Base-by-base conservation (phyloP, 768 basidiomycete species). In the Bullera alba region DNA sequence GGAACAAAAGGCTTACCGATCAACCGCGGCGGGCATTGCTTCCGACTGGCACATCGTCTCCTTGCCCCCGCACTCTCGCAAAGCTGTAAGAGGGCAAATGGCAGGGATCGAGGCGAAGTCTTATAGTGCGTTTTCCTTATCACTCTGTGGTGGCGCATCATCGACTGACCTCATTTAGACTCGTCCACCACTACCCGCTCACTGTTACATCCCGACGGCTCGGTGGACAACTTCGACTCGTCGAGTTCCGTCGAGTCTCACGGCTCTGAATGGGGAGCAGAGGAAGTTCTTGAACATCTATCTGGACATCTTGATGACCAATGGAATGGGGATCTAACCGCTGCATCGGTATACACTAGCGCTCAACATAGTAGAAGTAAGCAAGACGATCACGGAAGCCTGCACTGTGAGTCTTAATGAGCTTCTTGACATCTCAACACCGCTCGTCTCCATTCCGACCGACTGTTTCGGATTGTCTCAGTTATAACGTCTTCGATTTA, bases 201-300 rank as follows among this genome's bases (percentile, higher is more conserved):
- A 14, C 7, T 21, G 21, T 8, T 14, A 10, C 19, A 39, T 8
- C 38, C 19, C 32, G 8, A 34, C 10, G n/a, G n/a, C 32, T 8
- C 32, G 8, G 32, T n/a, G 32, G 8, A 8, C 32, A 8, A 34
- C 8, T 8, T 34, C 32, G 10, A 34, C n/a, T 34, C 8, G 8
- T n/a, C 8, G 10, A 8, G n/a, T 34, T 39, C 19, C 38, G 14
- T 10, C 21, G 8, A 19, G 38, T 8, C 38, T 39, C 12, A 46
- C 26, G 45, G 34, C 4, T 8, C 30, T 6, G 30, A 46, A 17
- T 29, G 5, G 5, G 17, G 29, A 29, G 45, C 45, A 12, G 34
- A 30, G n/a, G 45, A 46, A 25, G 45, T 30, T 17, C 45, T 46
- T 30, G 45, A 46, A 46, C 45, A 46, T 17, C 22, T 46, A 29